Percentiles rank a stretch among this genome's conserved stretches.
Evolutionary conservation across 345 rosid species (phyloP).

Genomic region (Eucalyptus dawsonii): DNA sequence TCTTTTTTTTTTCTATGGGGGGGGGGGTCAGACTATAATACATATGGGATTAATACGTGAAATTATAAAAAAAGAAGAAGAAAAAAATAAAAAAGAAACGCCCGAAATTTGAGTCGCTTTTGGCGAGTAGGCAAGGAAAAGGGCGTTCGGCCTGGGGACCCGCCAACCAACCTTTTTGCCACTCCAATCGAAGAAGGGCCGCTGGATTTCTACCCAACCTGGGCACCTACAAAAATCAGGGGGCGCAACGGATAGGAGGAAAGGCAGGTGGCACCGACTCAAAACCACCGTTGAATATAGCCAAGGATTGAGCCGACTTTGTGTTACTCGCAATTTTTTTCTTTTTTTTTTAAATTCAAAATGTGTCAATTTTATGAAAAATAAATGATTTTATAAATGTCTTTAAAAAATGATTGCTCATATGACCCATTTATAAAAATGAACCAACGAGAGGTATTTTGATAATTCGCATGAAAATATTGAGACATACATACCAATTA

Average conservation of each 20-base stretch:
- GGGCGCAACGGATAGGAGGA: neutral
- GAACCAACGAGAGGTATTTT: accelerated
- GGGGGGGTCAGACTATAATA: neutral
- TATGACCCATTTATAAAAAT: too few relatives aligned
- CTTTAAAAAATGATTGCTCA: too few relatives aligned
- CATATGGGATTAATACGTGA: neutral
- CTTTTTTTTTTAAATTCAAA: too few relatives aligned
- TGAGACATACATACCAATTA: too few relatives aligned
- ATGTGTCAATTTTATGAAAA: accelerated
- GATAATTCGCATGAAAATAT: accelerated
- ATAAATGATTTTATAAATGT: too few relatives aligned
- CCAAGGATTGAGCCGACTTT: neutral
- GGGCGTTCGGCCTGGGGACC: neutral
- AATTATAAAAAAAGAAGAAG: too few relatives aligned
- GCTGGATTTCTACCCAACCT: neutral
- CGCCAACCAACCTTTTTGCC: neutral
- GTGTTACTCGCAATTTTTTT: too few relatives aligned
- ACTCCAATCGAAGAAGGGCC: neutral
- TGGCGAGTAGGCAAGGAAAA: neutral
- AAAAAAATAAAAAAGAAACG: too few relatives aligned
- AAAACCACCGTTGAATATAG: neutral
- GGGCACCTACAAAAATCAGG: neutral
- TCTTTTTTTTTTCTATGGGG: too few relatives aligned
- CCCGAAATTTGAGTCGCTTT: neutral
- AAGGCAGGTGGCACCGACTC: neutral